Percentiles rank a stretch among this genome's conserved stretches.
phyloP scores from a whole-genome alignment of 169 alveolate species.

The Babesia ovata region DNA sequence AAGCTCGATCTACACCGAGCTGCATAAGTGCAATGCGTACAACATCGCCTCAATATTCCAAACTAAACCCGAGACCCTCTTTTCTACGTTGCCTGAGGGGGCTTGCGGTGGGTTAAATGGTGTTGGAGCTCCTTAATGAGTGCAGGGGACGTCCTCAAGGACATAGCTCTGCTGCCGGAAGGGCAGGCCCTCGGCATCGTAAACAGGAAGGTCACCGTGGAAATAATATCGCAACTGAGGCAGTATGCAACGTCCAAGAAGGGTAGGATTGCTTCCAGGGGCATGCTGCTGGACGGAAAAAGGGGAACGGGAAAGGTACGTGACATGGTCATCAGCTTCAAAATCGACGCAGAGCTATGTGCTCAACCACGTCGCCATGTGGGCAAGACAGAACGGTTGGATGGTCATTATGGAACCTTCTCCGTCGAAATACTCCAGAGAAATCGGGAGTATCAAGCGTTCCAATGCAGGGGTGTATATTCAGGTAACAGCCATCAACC shows the following conservation, averaged over 20 bases:
- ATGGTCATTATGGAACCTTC: constrained; percentile 74
- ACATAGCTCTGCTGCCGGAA: constrained; percentile 63
- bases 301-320: constrained; percentile 78
- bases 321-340: neutral
- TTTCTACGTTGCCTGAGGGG: constrained; percentile 60
- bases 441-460: constrained; percentile 74
- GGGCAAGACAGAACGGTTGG: constrained; percentile 81
- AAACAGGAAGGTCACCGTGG: constrained; percentile 60
- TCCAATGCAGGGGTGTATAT: constrained; percentile 78
- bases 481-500: constrained; percentile 47
- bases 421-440: constrained; percentile 73
- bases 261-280: constrained; percentile 28
- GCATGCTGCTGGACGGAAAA: constrained; percentile 76
- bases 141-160: constrained; percentile 63
- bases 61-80: constrained; percentile 33
- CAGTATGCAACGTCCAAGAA: constrained; percentile 28
- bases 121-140: neutral
- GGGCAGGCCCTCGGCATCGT: constrained; percentile 64
- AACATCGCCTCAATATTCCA: constrained; percentile 50
- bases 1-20: constrained; percentile 28
- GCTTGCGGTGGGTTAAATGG: constrained; percentile 47
- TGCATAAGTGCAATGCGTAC: constrained; percentile 31
- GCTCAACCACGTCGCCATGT: constrained; percentile 72
- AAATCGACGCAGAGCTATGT: constrained; percentile 59
- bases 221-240: constrained; percentile 66